Evolutionary conservation across 768 basidiomycete genomes (phyloP), one percentile per base, ranked within the genome.

Genomic region (Mrakia frigida): DNA sequence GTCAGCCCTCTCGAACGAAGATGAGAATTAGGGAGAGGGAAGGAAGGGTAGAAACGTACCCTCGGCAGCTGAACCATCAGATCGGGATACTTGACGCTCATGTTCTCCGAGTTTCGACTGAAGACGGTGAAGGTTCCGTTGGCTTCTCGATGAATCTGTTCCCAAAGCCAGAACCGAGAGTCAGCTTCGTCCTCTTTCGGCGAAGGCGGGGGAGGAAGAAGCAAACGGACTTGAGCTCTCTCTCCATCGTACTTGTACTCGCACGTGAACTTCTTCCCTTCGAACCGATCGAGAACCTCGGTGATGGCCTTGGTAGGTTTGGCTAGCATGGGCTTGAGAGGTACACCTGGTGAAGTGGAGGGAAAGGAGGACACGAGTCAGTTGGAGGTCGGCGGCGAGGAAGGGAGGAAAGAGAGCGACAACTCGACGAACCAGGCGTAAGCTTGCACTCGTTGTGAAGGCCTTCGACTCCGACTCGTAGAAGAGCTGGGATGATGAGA

Each of bases 231-330:
- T 85, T 98, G 95, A 23, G 97, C 97, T 67, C 97, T 90, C 83
- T 99, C 97, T 10, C 97, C 97, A 79, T 99, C 97, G 80, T 99
- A 99, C 84, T 99, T 99, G 85, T 99, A 99, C 85, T 99, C 97
- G 84, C 95, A 98, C 13, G 97, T 98, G 82, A 99, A 98, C 73
- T 87, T 88, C 84, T 94, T 95, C 81, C 89, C 90, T 83, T 99
- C 97, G 81, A 98, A 99, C 75, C 94, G 87, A 84, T 99, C 96
- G 31, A 99, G 87, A 28, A 99, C 96, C 84, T 98, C 96, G 21
- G 93, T 90, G 79, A 99, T 98, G 3, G 97, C 97, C 84, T 99
- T 99, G 0, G 96, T 98, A 13, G 97, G 97, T 84, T 98, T 99
- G 23, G 97, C 97, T 71, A 99, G 86, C 97, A 99, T 99, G 21